A percentile compares a stretch with the other conserved stretches of the same genome.
Evolutionary conservation across 495 filamentous ascomycete species (phyloP).

Genomic region (Astrothelium macrocarpum): DNA sequence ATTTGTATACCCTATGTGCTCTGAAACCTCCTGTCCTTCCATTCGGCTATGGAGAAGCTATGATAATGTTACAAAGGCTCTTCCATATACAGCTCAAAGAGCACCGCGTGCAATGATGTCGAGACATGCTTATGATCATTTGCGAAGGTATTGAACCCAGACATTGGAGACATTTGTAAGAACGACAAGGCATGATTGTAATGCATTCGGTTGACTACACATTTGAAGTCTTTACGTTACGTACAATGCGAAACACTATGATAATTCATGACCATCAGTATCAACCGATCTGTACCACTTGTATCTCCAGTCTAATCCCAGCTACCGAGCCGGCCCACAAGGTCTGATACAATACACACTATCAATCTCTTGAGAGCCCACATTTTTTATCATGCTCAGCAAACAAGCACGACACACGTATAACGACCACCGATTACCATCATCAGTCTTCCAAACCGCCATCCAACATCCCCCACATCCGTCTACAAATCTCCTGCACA

Average conservation of each 20-base stretch:
- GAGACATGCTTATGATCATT: too few relatives aligned
- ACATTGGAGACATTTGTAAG: too few relatives aligned
- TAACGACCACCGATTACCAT: neutral
- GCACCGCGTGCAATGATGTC: too few relatives aligned
- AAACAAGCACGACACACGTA: neutral
- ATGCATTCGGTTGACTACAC: neutral
- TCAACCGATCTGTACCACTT: neutral
- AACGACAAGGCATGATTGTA: too few relatives aligned
- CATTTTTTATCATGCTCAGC: neutral
- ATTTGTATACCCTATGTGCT: too few relatives aligned
- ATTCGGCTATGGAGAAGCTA: too few relatives aligned
- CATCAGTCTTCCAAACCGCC: neutral
- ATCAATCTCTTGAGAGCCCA: neutral
- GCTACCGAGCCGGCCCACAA: neutral
- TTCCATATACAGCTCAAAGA: too few relatives aligned
- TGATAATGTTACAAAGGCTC: too few relatives aligned
- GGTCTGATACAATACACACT: neutral
- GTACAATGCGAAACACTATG: neutral
- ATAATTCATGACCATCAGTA: neutral
- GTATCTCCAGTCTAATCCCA: neutral
- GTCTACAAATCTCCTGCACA: constrained; percentile 24
- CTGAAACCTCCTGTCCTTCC: too few relatives aligned
- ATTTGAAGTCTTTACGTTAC: neutral
- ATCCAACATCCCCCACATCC: constrained; percentile 20
- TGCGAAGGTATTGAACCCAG: too few relatives aligned